Evolutionary conservation across 345 rosid species (phyloP).

Genomic region (Punica granatum): DNA sequence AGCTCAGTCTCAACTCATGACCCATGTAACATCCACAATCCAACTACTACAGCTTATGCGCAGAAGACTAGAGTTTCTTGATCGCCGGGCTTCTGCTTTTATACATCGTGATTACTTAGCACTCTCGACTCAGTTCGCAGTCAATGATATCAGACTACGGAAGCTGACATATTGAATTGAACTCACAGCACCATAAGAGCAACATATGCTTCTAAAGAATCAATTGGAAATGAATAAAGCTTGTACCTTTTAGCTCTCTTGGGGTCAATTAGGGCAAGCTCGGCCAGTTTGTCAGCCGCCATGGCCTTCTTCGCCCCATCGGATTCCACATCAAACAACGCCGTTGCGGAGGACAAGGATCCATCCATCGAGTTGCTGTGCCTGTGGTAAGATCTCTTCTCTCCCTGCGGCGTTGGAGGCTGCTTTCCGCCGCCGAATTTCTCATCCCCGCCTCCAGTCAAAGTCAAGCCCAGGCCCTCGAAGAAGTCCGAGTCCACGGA

Average conservation of each 20-base stretch:
- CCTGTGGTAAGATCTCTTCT: constrained; percentile 45
- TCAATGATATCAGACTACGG: constrained; percentile 28
- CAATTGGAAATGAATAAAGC: not conserved
- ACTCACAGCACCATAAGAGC: not conserved
- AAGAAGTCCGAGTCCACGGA: constrained; percentile 89
- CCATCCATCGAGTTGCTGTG: constrained; percentile 90
- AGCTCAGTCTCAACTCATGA: not conserved
- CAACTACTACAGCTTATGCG: not conserved
- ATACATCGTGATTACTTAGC: not conserved
- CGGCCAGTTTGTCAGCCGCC: constrained; percentile 78
- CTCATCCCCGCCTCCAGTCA: constrained; percentile 26
- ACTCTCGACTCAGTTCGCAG: not conserved
- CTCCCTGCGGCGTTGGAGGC: constrained; percentile 22
- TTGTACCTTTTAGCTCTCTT: constrained; percentile 84
- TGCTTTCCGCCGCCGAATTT: constrained; percentile 18
- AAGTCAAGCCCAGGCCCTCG: constrained; percentile 36
- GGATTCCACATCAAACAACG: constrained; percentile 56
- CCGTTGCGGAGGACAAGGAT: constrained; percentile 18
- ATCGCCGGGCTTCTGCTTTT: not conserved
- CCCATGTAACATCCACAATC: not conserved
- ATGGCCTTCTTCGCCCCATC: constrained; percentile 67
- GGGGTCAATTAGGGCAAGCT: constrained; percentile 88
- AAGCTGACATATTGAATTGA: not conserved
- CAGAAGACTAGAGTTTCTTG: not conserved
- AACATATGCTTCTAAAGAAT: constrained; percentile 4